Base-by-base conservation (phyloP, 1,284 basidiomycete species). In the Ganoderma resinaceum region DNA sequence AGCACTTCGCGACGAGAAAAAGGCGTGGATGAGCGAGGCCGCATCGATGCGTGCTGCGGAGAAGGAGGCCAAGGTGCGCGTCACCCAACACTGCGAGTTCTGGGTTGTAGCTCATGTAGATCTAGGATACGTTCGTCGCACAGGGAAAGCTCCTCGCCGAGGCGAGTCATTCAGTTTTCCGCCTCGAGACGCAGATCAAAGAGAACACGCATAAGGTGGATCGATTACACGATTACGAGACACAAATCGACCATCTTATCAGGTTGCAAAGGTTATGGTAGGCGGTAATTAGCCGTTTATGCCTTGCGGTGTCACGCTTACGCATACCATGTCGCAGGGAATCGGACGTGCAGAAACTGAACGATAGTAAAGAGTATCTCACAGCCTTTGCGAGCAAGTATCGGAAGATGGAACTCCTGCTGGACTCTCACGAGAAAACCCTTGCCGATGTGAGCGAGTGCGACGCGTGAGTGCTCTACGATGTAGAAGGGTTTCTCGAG, bases 191-290 rank as follows among this genome's bases (percentile, higher is more conserved):
- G 3, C 83, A 87, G 72, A 85, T 84, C 73, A 93, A 92, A 76
- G 91, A 90, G 77, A 89, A 83, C 53, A 87, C 90, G 68, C 91
- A 90, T 76, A 93, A 93, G 75, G 85, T 94, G 33, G 88, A 92
- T 68, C 84, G 91, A 11, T 78, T 94, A 59, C 81, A 84, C 68
- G 91, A 93, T 75, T 94, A 93, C 67, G 92, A 92, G 76, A 83
- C 82, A 63, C 87, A 91, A 73, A 91, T 95, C 53, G 88, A 92
- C 58, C 90, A 93, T 72, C 85, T 92, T 66, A 81, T 90, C 66
- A 86, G 87, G 68, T 86, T 92, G 77, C 89, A 93, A 74, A 84
- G 85, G 63, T 79, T 93, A 71, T 94, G 92, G 93, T 91, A 77
- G 35, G 77, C n/a, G 2, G 12, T 42, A 33, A 31, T 43, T 16